These are phyloP conservation scores for Cnidoscolus chayamansa DNA, from an alignment of 441 rosid species.

Conservation along the genomic window DNA sequence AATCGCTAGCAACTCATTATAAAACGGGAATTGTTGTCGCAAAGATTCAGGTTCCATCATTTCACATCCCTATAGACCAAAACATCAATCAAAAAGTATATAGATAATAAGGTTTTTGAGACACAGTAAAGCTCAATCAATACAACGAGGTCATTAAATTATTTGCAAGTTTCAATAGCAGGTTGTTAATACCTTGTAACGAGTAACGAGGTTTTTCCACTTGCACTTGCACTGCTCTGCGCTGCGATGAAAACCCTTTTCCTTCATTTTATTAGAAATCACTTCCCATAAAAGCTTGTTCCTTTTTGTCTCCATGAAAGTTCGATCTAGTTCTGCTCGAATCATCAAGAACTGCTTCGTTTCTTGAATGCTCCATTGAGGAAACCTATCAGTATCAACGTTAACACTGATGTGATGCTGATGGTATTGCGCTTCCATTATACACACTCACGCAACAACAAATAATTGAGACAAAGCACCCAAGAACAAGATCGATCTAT, in stretches of 20 bases:
- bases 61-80: conserved; percentile 56
- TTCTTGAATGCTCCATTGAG: conserved; percentile 92
- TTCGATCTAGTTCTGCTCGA: conserved; percentile 74
- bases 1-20: conserved; percentile 68
- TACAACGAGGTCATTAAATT: not conserved
- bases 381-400: conserved; percentile 72
- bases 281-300: conserved; percentile 92
- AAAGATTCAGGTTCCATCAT: conserved; percentile 65
- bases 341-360: conserved; percentile 74
- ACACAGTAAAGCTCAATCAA: conserved; percentile 4
- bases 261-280: conserved; percentile 67
- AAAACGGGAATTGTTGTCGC: conserved; percentile 82
- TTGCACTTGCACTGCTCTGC: conserved; percentile 99
- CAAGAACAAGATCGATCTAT: conserved; percentile 24
- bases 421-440: conserved; percentile 55
- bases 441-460: not conserved
- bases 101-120: conserved; percentile 17
- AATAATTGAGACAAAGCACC: conserved; percentile 14
- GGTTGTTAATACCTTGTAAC: conserved; percentile 55
- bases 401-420: conserved; percentile 39
- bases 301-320: conserved; percentile 92
- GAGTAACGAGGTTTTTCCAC: conserved; percentile 96
- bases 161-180: no score
- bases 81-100: not conserved
- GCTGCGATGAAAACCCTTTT: conserved; percentile 75